Evolutionary conservation across 202 grass and related monocot genomes (phyloP).

Genomic region (Panicum hallii): DNA sequence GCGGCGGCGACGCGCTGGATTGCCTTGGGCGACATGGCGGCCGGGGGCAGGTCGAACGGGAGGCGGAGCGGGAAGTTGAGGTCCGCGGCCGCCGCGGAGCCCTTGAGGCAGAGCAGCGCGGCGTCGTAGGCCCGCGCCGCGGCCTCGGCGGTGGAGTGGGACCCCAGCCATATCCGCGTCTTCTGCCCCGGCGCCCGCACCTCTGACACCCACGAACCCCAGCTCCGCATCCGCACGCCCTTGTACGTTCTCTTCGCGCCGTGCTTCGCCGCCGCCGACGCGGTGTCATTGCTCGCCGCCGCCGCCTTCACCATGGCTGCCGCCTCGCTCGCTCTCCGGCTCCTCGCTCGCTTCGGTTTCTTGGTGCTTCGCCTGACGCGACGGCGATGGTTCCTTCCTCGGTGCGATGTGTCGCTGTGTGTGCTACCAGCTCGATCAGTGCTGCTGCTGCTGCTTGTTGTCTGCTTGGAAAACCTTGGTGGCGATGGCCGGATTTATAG

Average conservation of each 20-base stretch:
- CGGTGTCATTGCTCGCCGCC: conserved; percentile 20
- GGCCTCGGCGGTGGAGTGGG: conserved; percentile 86
- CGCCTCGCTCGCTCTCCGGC: not conserved
- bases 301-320: conserved; percentile 50
- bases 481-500: conserved; percentile 31
- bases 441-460: not conserved
- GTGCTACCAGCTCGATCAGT: conserved; percentile 3
- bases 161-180: conserved; percentile 91
- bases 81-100: conserved; percentile 53
- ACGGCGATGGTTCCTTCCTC: conserved; percentile 14
- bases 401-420: conserved; percentile 13
- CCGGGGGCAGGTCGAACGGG: conserved; percentile 59
- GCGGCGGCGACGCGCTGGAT: conserved; percentile 83
- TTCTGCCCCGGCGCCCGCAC: conserved; percentile 83
- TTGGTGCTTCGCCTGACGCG: not conserved
- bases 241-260: conserved; percentile 64
- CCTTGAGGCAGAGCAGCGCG: conserved; percentile 88
- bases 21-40: conserved; percentile 78
- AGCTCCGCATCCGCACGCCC: conserved; percentile 96
- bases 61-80: conserved; percentile 75
- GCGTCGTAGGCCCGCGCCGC: conserved; percentile 94
- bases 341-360: not conserved
- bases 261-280: not conserved
- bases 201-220: conserved; percentile 98
- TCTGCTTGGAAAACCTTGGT: not conserved